Evolutionary conservation across 2,329 filamentous ascomycete genomes (phyloP), one percentile per base, ranked within the genome.

Genomic region (Penicillium sp.): DNA sequence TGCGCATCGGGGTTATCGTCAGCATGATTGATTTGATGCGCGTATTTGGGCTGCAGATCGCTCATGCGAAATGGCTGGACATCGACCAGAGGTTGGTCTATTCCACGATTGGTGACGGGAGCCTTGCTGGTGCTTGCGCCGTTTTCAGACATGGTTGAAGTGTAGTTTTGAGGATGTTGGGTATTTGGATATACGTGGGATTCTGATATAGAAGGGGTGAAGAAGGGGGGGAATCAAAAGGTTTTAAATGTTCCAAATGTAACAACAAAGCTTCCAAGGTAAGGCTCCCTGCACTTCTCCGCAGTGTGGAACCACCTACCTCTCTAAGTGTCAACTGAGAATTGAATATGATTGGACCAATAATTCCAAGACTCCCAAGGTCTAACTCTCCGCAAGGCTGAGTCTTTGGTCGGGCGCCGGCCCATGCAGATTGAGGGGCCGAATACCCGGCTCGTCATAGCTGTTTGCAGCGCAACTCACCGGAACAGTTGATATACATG

Each of bases 21-120:
- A 29, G 83, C 80, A 64, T 84, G 80, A 80, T 51, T 72, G 53
- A 63, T 90, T 81, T 47, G 80, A 78, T 61, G 86, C 82, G 91
- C 91, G 74, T 94, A 94, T 70, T 84, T 90, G 56, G 87, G 87
- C 78, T 96, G 92, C 11, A 97, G 82, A 70, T 97, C 93, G 65
- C 92, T 90, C 67, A 87, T 82, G 59, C 86, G 85, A 16, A 93
- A 91, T 23, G 91, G 92, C 70, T 92, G 84, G 47, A 97, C 92
- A 4, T 79, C 75, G 77, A 92, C 88, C 67, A 85, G 76, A 40
- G 77, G 76, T 41, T 71, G 82, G 11, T 55, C 38, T 29, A 55
- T 46, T 19, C 61, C 34, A 7, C 61, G 61, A 19, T 61, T 40
- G 36, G 45, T 46, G 31, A 57, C 68, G 15, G 72, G 67, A 33